phyloP scores from a whole-genome alignment of 257 asterid genomes.

The Solanum habrochaites region DNA sequence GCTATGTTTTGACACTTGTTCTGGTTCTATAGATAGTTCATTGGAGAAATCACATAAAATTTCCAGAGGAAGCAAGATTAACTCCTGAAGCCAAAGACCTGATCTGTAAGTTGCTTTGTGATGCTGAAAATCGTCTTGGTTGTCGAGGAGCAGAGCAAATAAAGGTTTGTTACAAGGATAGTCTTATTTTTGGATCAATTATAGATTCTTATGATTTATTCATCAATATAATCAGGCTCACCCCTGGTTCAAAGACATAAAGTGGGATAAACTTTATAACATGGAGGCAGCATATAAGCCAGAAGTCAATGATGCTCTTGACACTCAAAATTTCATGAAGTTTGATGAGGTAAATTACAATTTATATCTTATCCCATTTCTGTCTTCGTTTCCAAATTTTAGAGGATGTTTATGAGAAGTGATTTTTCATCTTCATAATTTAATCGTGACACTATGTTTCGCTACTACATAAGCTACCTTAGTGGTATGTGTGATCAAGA shows the following conservation, averaged over 20 bases:
- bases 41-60: constrained; percentile 55
- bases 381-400: not conserved
- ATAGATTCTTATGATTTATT: not conserved
- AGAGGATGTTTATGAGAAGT: not conserved
- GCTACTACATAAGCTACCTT: not conserved
- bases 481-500: not conserved
- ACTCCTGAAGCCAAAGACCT: constrained; percentile 67
- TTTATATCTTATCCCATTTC: not conserved
- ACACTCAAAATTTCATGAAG: constrained; percentile 66
- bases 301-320: constrained; percentile 72
- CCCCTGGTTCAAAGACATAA: constrained; percentile 73
- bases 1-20: not conserved
- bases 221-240: constrained; percentile 39
- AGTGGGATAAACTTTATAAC: constrained; percentile 63
- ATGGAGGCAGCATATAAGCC: constrained; percentile 86
- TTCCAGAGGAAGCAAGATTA: constrained; percentile 54
- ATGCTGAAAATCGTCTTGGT: constrained; percentile 57
- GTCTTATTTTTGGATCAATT: not conserved
- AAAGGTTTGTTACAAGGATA: constrained; percentile 28
- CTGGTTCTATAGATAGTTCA: constrained; percentile 46
- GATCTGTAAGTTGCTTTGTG: constrained; percentile 50
- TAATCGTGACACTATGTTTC: not conserved
- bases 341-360: constrained; percentile 54
- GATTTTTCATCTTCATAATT: not conserved
- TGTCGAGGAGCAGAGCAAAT: constrained; percentile 61